phyloP scores from a whole-genome alignment of 345 rosid species.

The Eucalyptus curtisii region DNA sequence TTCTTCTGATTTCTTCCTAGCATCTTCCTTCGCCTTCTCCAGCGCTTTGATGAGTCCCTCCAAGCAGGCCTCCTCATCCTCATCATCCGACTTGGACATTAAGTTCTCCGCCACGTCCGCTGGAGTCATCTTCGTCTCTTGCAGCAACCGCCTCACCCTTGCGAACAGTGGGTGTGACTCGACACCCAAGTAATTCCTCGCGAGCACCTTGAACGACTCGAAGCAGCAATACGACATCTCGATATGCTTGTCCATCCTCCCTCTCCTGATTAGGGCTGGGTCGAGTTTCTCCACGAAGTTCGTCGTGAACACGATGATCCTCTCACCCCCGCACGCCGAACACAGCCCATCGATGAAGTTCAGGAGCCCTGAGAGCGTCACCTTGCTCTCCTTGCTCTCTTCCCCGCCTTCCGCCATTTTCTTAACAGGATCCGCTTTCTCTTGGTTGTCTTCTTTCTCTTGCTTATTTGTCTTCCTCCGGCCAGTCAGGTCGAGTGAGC shows the following conservation, averaged over 20 bases:
- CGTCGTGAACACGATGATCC: constrained; percentile 18
- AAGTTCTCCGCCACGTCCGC: constrained; percentile 32
- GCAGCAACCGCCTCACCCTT: not conserved
- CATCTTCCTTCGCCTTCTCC: constrained; percentile 2
- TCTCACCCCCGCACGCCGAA: constrained; percentile 27
- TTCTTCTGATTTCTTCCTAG: not conserved
- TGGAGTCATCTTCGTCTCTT: constrained; percentile 12
- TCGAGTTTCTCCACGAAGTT: constrained; percentile 24
- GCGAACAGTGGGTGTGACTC: constrained; percentile 2
- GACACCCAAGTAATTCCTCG: constrained; percentile 10
- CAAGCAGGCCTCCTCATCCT: not conserved
- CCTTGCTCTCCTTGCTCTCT: constrained; percentile 5
- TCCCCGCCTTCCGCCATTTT: not conserved
- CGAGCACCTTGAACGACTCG: constrained; percentile 21
- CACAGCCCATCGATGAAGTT: constrained; percentile 24
- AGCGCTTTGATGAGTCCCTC: constrained; percentile 10
- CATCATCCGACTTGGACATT: constrained; percentile 5
- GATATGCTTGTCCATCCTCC: constrained; percentile 26
- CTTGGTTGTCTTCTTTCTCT: not conserved
- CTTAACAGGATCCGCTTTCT: not conserved
- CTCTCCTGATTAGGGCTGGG: constrained; percentile 22
- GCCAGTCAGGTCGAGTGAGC: constrained; percentile 22
- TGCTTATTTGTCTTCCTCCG: constrained; percentile 10
- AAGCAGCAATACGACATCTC: constrained; percentile 19
- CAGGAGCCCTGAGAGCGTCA: constrained; percentile 25